Percentiles rank a stretch among this genome's conserved stretches.
phyloP scores from a whole-genome alignment of 2,329 filamentous ascomycete species.

The Ceratocystis colombiana region DNA sequence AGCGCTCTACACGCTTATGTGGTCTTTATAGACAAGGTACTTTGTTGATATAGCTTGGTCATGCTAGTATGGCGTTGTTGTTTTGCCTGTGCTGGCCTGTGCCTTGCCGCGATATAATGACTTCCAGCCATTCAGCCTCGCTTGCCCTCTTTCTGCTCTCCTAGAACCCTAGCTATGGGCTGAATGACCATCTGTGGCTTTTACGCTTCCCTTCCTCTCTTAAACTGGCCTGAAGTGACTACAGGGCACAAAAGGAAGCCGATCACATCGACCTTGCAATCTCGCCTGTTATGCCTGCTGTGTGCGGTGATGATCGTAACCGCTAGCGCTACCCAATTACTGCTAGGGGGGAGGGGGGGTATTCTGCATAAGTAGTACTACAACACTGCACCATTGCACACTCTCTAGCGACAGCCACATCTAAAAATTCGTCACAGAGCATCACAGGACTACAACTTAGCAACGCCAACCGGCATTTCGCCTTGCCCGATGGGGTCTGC shows the following conservation, averaged over 20 bases:
- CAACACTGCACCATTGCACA: background rate
- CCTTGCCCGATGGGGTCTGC: constrained; percentile 1
- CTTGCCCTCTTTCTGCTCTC: background rate
- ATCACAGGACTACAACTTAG: background rate
- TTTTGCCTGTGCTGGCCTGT: background rate
- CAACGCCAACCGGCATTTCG: background rate
- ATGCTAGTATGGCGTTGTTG: background rate
- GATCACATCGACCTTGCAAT: constrained; percentile 7
- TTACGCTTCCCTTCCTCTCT: background rate
- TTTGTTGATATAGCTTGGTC: background rate
- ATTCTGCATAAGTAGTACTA: background rate
- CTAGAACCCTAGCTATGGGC: background rate
- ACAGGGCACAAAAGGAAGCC: constrained; percentile 10
- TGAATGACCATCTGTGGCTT: background rate
- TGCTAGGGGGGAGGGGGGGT: background rate
- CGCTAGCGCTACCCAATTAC: background rate
- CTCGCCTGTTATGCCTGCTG: constrained; percentile 3
- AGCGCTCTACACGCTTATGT: background rate
- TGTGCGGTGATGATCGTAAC: background rate
- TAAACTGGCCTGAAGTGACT: background rate
- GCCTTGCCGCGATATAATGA: too few relatives aligned
- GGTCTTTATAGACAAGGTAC: constrained; percentile 5
- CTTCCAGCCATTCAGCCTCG: too few relatives aligned
- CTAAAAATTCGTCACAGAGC: background rate
- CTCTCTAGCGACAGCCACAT: background rate